phyloP scores from a whole-genome alignment of 768 basidiomycete genomes.

The Boletus sensibilis region DNA sequence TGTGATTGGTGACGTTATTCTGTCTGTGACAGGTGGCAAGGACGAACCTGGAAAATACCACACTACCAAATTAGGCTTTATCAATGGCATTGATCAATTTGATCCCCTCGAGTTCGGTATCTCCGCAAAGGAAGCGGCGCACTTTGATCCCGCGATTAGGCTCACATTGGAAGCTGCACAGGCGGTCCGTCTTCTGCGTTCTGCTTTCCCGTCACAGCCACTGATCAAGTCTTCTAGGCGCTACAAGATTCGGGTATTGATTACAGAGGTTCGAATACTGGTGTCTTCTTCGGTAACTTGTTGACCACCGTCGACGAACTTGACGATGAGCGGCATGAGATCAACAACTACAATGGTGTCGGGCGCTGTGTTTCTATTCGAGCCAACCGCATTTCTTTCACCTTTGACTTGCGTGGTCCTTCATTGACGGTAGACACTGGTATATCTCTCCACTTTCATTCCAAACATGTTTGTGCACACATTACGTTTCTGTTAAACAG shows the following conservation, averaged over 20 bases:
- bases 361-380: constrained; percentile 32
- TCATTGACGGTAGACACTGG: constrained; percentile 45
- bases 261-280: constrained; percentile 42
- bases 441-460: neutral
- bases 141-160: constrained; percentile 33
- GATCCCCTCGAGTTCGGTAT: constrained; percentile 37
- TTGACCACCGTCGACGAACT: constrained; percentile 29
- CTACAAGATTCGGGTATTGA: constrained; percentile 49
- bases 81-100: constrained; percentile 33
- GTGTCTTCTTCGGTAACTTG: constrained; percentile 39
- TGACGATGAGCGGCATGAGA: constrained; percentile 28
- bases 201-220: neutral
- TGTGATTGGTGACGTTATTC: neutral
- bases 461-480: neutral
- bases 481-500: neutral
- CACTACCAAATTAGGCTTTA: constrained; percentile 30
- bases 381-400: constrained; percentile 36
- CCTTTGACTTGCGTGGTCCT: constrained; percentile 42
- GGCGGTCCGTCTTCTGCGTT: constrained; percentile 12
- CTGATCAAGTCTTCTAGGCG: constrained; percentile 15
- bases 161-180: constrained; percentile 34
- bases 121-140: constrained; percentile 28
- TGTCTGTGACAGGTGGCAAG: constrained; percentile 21
- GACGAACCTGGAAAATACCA: constrained; percentile 34
- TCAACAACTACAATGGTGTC: constrained; percentile 29